Evolutionary conservation across 192 early-diverging fungal species (phyloP).

Genomic region (Backusella tarrabulga): DNA sequence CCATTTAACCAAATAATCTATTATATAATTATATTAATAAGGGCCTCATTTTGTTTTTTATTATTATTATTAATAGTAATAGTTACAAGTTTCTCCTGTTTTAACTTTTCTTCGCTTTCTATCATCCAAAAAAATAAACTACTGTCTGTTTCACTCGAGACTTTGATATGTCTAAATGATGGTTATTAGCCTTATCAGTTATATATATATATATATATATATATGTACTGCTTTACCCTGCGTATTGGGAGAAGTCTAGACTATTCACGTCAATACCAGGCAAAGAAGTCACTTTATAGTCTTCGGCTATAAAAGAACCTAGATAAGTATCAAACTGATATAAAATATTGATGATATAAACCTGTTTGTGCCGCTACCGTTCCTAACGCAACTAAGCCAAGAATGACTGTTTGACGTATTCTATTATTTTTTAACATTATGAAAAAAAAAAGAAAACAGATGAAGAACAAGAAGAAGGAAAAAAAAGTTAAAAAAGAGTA

Average conservation of each 20-base stretch:
- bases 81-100: conserved; percentile 5
- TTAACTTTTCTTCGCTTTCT: conserved; percentile 23
- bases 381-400: neutral
- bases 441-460: neutral
- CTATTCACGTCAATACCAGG: conserved; percentile 35
- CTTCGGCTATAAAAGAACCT: conserved; percentile 19
- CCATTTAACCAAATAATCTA: conserved; percentile 68
- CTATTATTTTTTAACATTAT: neutral
- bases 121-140: conserved; percentile 59
- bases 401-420: neutral
- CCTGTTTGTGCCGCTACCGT: neutral
- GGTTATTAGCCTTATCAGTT: neutral
- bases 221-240: conserved; percentile 35
- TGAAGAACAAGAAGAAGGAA: neutral
- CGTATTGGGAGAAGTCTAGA: conserved; percentile 42
- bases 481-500: neutral
- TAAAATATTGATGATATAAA: neutral
- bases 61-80: neutral
- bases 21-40: neutral
- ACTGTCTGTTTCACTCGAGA: conserved; percentile 28
- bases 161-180: conserved; percentile 42
- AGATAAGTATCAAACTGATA: neutral
- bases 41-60: neutral
- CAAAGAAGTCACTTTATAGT: conserved; percentile 38
- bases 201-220: too few relatives aligned